Conservation (phyloP, 352 stramenopile genomes). For the Phytophthora pisi region DNA sequence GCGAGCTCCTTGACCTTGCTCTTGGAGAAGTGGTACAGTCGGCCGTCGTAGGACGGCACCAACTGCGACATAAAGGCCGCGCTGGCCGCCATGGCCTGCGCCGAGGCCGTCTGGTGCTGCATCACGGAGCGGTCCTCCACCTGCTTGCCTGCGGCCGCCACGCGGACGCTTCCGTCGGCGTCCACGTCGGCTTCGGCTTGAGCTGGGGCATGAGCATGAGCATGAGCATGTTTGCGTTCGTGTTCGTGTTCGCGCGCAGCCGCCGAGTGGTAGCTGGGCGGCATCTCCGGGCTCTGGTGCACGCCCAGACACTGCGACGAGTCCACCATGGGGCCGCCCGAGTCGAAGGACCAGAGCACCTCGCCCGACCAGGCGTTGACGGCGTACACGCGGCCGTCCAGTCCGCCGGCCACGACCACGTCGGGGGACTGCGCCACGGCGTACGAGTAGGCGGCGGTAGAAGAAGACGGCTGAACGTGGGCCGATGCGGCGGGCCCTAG, state of each 20-base stretch:
- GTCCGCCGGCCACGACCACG: conserved; percentile 69
- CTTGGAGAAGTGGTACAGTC: conserved; percentile 77
- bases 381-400: conserved; percentile 79
- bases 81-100: conserved; percentile 36
- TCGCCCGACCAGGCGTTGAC: conserved; percentile 83
- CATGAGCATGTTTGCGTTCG: background rate
- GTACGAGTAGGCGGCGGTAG: conserved; percentile 24
- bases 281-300: conserved; percentile 12
- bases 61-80: conserved; percentile 58
- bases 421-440: conserved; percentile 34
- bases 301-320: conserved; percentile 49
- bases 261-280: conserved; percentile 17
- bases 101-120: conserved; percentile 27
- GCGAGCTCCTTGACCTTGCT: conserved; percentile 67
- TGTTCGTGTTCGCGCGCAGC: conserved; percentile 1
- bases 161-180: conserved; percentile 37
- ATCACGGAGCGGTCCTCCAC: conserved; percentile 37
- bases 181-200: conserved; percentile 21
- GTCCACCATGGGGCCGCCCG: conserved; percentile 81
- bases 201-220: no score
- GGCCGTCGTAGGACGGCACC: conserved; percentile 77
- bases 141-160: conserved; percentile 8
- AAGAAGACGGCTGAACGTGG: background rate
- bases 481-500: background rate
- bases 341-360: conserved; percentile 84